A percentile compares a stretch with the other conserved stretches of the same genome.
These are phyloP conservation scores for Angomonas deanei DNA, from an alignment of 208 protist genomes.

Conservation along the genomic window DNA sequence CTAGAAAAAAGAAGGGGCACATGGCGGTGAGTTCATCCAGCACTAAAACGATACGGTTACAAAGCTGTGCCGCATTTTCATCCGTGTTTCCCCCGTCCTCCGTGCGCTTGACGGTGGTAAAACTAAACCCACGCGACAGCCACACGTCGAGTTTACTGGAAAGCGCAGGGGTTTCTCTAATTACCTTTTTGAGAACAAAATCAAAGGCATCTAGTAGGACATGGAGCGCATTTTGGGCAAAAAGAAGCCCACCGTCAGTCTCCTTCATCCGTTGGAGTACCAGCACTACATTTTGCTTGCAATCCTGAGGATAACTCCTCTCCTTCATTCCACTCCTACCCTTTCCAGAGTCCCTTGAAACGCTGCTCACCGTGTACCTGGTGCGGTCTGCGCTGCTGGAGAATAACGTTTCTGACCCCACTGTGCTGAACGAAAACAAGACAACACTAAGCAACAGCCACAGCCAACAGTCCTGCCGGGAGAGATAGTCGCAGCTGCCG, in stretches of 20 bases:
- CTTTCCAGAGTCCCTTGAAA: no score
- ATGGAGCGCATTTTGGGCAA: not conserved
- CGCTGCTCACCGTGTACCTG: no score
- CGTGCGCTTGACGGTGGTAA: not conserved
- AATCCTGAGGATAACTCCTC: no score
- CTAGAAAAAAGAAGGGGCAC: constrained; percentile 19
- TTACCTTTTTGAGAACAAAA: constrained; percentile 18
- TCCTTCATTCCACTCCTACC: no score
- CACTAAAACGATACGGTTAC: constrained; percentile 12
- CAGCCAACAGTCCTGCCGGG: constrained; percentile 26
- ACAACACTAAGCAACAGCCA: constrained; percentile 29
- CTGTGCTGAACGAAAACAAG: constrained; percentile 10
- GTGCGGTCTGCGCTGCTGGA: not conserved
- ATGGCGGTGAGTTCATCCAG: constrained; percentile 25
- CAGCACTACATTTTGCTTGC: no score
- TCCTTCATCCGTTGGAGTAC: no score
- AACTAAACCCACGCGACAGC: constrained; percentile 4
- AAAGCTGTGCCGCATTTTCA: not conserved
- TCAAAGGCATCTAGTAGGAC: constrained; percentile 13
- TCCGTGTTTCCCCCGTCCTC: not conserved
- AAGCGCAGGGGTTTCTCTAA: constrained; percentile 8
- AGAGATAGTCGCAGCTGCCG: constrained; percentile 26
- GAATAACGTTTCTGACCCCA: constrained; percentile 8
- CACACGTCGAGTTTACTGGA: constrained; percentile 9
- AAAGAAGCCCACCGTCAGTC: not conserved